phyloP scores from a whole-genome alignment of 202 grass and related monocot genomes.

The Panicum virgatum region DNA sequence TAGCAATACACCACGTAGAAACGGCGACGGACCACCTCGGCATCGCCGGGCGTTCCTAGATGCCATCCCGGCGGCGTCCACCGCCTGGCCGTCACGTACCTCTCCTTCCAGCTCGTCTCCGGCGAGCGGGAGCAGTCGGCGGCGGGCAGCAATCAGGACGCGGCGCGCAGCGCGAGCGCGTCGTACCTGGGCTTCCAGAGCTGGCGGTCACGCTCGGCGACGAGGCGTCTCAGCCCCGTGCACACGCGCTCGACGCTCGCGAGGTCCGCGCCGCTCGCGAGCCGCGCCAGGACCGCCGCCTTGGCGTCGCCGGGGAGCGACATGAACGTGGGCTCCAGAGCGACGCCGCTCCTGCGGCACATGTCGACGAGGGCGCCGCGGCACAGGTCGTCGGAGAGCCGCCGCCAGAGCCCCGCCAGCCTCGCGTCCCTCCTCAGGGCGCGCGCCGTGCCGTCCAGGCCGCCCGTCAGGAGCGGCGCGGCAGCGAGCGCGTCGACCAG shows the following conservation, averaged over 20 bases:
- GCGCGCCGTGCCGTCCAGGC: background rate
- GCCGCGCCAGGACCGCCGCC: background rate
- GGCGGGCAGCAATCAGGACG: too few relatives aligned
- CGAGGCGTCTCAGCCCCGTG: background rate
- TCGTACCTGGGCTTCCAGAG: constrained; percentile 20
- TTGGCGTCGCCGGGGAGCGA: background rate
- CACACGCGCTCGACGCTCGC: background rate
- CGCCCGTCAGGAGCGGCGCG: background rate
- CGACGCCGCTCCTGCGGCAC: background rate
- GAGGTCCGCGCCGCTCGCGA: background rate
- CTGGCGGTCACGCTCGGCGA: background rate
- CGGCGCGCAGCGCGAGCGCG: background rate
- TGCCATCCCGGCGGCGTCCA: background rate
- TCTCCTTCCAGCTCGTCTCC: constrained; percentile 1
- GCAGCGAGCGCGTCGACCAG: background rate
- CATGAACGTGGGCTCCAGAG: background rate
- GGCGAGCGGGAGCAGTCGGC: background rate
- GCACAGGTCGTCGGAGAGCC: background rate
- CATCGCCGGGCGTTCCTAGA: too few relatives aligned
- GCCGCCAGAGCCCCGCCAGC: background rate
- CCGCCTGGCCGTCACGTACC: background rate
- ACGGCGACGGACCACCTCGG: background rate
- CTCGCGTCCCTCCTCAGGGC: background rate
- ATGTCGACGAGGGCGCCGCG: background rate
- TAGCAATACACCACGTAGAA: too few relatives aligned